Conservation (phyloP, 805 yeast genomes). For the Metschnikowia chrysomelidarum region DNA sequence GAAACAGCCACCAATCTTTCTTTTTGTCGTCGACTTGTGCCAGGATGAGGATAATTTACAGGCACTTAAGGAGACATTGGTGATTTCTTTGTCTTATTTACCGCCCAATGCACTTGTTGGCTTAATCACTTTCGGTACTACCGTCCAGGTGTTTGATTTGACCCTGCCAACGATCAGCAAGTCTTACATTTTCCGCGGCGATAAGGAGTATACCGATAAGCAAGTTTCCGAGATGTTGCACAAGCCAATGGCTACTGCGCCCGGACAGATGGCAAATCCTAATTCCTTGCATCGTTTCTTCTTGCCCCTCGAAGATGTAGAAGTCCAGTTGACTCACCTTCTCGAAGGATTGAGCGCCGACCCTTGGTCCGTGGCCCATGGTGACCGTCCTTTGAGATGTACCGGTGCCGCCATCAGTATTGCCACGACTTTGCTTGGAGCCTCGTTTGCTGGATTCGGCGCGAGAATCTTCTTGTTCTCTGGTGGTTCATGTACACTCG, state of each 20-base stretch:
- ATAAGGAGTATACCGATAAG: slow-evolving; percentile 76
- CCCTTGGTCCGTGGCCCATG: slow-evolving; percentile 86
- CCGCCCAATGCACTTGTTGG: slow-evolving; percentile 92
- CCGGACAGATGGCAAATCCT: slow-evolving; percentile 25
- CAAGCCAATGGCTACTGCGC: slow-evolving; percentile 28
- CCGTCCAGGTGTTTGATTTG: slow-evolving; percentile 86
- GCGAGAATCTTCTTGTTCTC: slow-evolving; percentile 87
- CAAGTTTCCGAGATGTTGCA: slow-evolving; percentile 55
- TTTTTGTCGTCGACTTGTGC: slow-evolving; percentile 84
- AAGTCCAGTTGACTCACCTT: slow-evolving; percentile 75
- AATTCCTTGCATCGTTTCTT: slow-evolving; percentile 58
- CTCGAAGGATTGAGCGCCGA: slow-evolving; percentile 76
- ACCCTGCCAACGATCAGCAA: slow-evolving; percentile 62
- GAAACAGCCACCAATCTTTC: slow-evolving; percentile 79
- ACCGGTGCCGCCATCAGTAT: slow-evolving; percentile 91
- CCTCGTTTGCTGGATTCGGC: slow-evolving; percentile 80
- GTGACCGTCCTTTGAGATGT: slow-evolving; percentile 83
- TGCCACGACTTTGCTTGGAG: slow-evolving; percentile 78
- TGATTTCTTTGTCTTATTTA: slow-evolving; percentile 69
- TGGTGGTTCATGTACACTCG: slow-evolving; percentile 93
- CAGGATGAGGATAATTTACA: slow-evolving; percentile 85
- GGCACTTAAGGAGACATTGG: slow-evolving; percentile 77
- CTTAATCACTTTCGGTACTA: slow-evolving; percentile 83
- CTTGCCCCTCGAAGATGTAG: slow-evolving; percentile 72
- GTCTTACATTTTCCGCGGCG: slow-evolving; percentile 84